Evolutionary conservation across 1,284 basidiomycete genomes (phyloP).

Genomic region (Cryptococcus sp.): DNA sequence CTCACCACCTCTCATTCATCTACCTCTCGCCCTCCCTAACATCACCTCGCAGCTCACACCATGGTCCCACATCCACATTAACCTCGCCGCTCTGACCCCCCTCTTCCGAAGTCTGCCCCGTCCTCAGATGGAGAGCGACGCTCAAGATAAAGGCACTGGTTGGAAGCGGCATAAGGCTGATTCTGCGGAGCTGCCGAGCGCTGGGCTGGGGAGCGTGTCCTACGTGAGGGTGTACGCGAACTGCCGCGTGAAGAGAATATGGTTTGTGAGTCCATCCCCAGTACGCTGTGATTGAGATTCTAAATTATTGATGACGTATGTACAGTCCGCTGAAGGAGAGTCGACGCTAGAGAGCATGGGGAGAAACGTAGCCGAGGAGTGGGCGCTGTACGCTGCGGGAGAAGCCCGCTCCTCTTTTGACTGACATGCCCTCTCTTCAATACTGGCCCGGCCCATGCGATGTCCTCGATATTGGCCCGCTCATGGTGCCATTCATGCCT

Average conservation of each 20-base stretch:
- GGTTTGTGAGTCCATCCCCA: slow-evolving; percentile 56
- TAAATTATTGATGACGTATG: not conserved
- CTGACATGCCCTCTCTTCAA: too few species aligned
- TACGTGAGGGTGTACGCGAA: slow-evolving; percentile 76
- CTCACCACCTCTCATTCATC: slow-evolving; percentile 61
- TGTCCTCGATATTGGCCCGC: too few species aligned
- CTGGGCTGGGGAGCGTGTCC: slow-evolving; percentile 61
- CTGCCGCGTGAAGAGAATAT: slow-evolving; percentile 72
- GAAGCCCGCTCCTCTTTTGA: not conserved
- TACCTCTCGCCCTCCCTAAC: slow-evolving; percentile 66
- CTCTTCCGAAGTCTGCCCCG: slow-evolving; percentile 57
- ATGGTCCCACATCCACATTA: slow-evolving; percentile 65
- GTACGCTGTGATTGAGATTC: not conserved
- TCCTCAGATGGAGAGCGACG: not conserved
- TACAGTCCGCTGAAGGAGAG: slow-evolving; percentile 45
- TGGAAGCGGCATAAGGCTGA: slow-evolving; percentile 17
- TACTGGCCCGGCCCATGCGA: too few species aligned
- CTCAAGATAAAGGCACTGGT: slow-evolving; percentile 1
- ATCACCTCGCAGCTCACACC: slow-evolving; percentile 60
- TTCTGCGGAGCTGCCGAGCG: slow-evolving; percentile 53
- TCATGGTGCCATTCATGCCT: too few species aligned
- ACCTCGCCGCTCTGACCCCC: slow-evolving; percentile 61
- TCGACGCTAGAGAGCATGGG: slow-evolving; percentile 32
- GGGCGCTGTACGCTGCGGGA: slow-evolving; percentile 29
- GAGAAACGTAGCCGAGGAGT: slow-evolving; percentile 25